Evolutionary conservation across 2,329 filamentous ascomycete genomes (phyloP).

Genomic region (Ascochyta koolunga): DNA sequence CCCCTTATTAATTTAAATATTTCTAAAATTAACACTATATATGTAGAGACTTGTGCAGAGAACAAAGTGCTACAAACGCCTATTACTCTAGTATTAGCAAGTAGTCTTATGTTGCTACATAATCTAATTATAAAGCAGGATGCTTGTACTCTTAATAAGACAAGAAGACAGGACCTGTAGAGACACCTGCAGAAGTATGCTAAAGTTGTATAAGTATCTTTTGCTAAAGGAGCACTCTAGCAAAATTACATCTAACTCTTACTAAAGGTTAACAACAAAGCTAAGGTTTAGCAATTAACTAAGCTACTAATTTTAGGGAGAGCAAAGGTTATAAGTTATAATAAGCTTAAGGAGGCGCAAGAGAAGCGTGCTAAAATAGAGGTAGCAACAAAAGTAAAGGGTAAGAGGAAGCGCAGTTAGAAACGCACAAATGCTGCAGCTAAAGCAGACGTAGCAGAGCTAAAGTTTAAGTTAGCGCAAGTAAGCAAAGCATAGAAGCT

Average conservation of each 20-base stretch:
- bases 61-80: slow-evolving; percentile 23
- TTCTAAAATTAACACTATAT: not conserved
- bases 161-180: not conserved
- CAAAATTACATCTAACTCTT: not conserved
- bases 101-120: too few relatives aligned
- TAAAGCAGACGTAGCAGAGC: too few relatives aligned
- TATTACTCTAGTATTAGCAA: slow-evolving; percentile 20
- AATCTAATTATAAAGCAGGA: slow-evolving; percentile 24
- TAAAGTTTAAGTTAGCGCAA: too few relatives aligned
- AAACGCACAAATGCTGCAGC: slow-evolving; percentile 10
- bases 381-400: too few relatives aligned
- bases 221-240: not conserved
- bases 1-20: slow-evolving; percentile 20
- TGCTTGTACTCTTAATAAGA: not conserved
- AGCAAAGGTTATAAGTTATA: slow-evolving; percentile 32
- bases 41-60: slow-evolving; percentile 6
- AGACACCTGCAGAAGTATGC: not conserved
- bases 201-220: not conserved
- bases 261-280: slow-evolving; percentile 16
- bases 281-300: slow-evolving; percentile 29
- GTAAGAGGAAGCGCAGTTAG: slow-evolving; percentile 4
- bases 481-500: too few relatives aligned
- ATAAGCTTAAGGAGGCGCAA: slow-evolving; percentile 27
- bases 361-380: slow-evolving; percentile 23
- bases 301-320: slow-evolving; percentile 29